These are phyloP conservation scores for Vinca major DNA, from an alignment of 305 asterid species.

Conservation along the genomic window DNA sequence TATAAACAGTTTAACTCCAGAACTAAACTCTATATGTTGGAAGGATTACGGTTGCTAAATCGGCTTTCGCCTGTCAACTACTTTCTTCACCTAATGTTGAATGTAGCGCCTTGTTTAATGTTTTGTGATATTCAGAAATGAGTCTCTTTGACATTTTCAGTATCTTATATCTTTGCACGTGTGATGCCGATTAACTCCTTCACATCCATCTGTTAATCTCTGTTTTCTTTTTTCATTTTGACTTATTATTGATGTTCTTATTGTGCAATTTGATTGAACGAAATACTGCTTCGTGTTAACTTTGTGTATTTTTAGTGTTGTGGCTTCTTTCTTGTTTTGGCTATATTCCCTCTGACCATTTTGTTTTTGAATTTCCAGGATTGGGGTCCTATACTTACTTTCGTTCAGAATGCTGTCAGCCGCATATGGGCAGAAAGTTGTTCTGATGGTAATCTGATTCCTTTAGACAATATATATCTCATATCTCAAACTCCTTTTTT, in stretches of 20 bases:
- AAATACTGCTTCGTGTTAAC: neutral
- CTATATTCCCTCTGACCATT: neutral
- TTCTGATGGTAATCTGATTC: slow-evolving; percentile 42
- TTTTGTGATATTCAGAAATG: neutral
- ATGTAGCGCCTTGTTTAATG: neutral
- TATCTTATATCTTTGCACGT: neutral
- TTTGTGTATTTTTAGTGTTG: neutral
- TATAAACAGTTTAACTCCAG: neutral
- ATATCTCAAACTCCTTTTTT: neutral
- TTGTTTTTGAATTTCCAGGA: slow-evolving; percentile 45
- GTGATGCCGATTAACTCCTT: neutral
- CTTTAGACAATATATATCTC: neutral
- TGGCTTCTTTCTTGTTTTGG: neutral
- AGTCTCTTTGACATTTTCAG: neutral
- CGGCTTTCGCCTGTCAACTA: neutral
- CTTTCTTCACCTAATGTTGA: neutral
- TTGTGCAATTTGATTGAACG: neutral
- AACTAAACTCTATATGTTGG: neutral
- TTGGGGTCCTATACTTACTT: slow-evolving; percentile 61
- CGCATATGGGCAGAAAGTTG: slow-evolving; percentile 49
- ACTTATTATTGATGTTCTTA: neutral
- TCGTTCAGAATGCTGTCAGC: slow-evolving; percentile 48
- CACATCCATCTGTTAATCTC: neutral
- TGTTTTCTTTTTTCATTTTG: neutral
- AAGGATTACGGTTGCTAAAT: neutral